Conservation (phyloP, 169 alveolate species). For the Babesia bigemina region DNA sequence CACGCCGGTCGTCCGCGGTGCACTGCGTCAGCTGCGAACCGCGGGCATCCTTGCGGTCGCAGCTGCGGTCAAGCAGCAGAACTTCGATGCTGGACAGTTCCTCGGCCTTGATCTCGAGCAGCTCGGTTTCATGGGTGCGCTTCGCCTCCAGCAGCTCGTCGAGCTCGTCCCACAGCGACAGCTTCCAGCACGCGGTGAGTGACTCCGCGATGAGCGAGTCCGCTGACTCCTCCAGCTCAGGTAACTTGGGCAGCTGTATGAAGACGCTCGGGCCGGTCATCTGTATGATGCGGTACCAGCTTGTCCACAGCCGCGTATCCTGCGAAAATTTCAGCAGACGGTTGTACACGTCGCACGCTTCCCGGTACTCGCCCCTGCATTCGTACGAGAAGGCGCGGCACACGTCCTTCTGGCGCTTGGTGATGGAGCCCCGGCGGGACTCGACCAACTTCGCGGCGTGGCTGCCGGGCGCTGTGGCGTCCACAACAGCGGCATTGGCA, state of each 20-base stretch:
- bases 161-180: constrained; percentile 56
- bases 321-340: constrained; percentile 34
- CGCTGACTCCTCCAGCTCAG: constrained; percentile 9
- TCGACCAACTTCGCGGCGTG: background rate
- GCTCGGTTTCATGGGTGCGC: background rate
- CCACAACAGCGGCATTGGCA: background rate
- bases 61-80: constrained; percentile 7
- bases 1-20: constrained; percentile 2
- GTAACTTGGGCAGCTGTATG: constrained; percentile 21
- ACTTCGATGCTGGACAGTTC: background rate
- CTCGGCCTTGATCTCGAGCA: constrained; percentile 15
- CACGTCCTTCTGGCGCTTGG: constrained; percentile 23
- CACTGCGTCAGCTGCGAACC: constrained; percentile 28
- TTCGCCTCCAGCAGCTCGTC: constrained; percentile 32
- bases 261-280: constrained; percentile 46
- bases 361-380: constrained; percentile 47
- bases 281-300: constrained; percentile 56
- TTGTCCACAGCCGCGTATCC: constrained; percentile 43
- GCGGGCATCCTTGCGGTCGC: background rate
- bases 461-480: background rate
- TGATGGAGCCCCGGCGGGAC: background rate
- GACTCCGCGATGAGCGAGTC: constrained; percentile 56
- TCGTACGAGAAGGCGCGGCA: constrained; percentile 54
- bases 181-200: constrained; percentile 56
- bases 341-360: constrained; percentile 54